phyloP scores from a whole-genome alignment of 2,329 filamentous ascomycete genomes.

The Metarhizium brunneum region DNA sequence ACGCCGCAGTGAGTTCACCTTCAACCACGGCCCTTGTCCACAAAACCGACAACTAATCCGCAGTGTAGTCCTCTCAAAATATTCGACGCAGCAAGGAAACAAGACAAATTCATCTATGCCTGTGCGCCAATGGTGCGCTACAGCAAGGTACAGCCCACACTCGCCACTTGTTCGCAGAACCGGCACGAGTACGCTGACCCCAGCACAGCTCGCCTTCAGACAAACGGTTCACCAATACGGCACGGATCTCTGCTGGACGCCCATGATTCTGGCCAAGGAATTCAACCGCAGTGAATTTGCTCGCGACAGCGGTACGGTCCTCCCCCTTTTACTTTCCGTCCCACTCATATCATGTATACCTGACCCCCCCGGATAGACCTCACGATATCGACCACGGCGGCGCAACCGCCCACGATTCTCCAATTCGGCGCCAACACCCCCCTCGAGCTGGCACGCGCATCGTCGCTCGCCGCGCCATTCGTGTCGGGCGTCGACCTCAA shows the following conservation, averaged over 20 bases:
- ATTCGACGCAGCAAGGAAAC: conserved; percentile 43
- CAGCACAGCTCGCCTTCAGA: conserved; percentile 53
- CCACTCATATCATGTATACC: background rate
- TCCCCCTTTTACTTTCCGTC: background rate
- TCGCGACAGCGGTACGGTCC: conserved; percentile 44
- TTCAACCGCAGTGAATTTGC: conserved; percentile 54
- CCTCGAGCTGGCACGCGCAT: conserved; percentile 52
- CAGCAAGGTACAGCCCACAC: conserved; percentile 34
- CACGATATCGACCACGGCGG: conserved; percentile 43
- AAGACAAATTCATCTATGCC: conserved; percentile 46
- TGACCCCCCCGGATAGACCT: conserved; percentile 35
- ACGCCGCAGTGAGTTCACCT: conserved; percentile 6
- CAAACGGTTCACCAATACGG: conserved; percentile 56
- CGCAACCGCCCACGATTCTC: conserved; percentile 51
- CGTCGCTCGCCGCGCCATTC: conserved; percentile 51
- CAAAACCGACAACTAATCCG: background rate
- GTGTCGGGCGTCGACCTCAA: conserved; percentile 60
- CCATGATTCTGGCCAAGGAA: conserved; percentile 63
- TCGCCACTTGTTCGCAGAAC: too few species aligned
- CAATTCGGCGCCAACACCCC: conserved; percentile 59
- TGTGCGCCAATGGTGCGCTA: conserved; percentile 63
- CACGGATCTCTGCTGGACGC: conserved; percentile 60
- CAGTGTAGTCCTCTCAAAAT: conserved; percentile 44
- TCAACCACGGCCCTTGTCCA: background rate
- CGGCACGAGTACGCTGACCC: background rate